A percentile compares a stretch with the other conserved stretches of the same genome.
phyloP scores from a whole-genome alignment of 768 basidiomycete genomes.

The Tricholoma bakamatsutake region DNA sequence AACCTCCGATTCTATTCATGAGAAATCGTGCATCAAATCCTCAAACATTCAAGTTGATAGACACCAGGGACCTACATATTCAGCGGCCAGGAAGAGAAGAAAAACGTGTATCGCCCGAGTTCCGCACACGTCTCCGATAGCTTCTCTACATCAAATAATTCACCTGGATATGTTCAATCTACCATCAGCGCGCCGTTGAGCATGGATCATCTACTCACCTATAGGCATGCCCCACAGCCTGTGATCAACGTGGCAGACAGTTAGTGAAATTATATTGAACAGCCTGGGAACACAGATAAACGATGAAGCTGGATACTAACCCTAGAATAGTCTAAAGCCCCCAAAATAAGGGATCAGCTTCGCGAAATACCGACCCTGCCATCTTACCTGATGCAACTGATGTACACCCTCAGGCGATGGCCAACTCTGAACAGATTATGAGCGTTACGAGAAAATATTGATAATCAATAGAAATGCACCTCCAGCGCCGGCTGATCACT shows the following conservation, averaged over 20 bases:
- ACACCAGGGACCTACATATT: slow-evolving; percentile 47
- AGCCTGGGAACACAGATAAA: too few relatives aligned
- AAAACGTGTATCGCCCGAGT: slow-evolving; percentile 62
- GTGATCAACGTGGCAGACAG: slow-evolving; percentile 9
- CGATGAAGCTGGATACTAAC: slow-evolving; percentile 28
- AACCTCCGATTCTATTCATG: slow-evolving; percentile 49
- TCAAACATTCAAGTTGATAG: neutral
- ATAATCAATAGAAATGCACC: slow-evolving; percentile 26
- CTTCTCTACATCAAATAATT: slow-evolving; percentile 67
- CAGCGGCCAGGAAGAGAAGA: slow-evolving; percentile 73
- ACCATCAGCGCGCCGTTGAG: neutral
- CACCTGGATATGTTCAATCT: slow-evolving; percentile 32
- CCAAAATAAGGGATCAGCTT: neutral
- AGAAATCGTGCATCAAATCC: neutral
- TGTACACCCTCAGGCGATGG: slow-evolving; percentile 38
- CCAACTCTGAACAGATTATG: slow-evolving; percentile 37
- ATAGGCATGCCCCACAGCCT: slow-evolving; percentile 75
- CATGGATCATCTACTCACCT: slow-evolving; percentile 29
- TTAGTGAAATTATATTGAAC: slow-evolving; percentile 1
- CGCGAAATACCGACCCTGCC: neutral
- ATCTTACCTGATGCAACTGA: slow-evolving; percentile 53
- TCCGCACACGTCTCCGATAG: slow-evolving; percentile 51
- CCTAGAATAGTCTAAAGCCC: slow-evolving; percentile 47
- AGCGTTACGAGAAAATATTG: slow-evolving; percentile 3
- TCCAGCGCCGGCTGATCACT: slow-evolving; percentile 65